phyloP scores from a whole-genome alignment of 1,284 basidiomycete genomes.

The Pseudozyma pruni region DNA sequence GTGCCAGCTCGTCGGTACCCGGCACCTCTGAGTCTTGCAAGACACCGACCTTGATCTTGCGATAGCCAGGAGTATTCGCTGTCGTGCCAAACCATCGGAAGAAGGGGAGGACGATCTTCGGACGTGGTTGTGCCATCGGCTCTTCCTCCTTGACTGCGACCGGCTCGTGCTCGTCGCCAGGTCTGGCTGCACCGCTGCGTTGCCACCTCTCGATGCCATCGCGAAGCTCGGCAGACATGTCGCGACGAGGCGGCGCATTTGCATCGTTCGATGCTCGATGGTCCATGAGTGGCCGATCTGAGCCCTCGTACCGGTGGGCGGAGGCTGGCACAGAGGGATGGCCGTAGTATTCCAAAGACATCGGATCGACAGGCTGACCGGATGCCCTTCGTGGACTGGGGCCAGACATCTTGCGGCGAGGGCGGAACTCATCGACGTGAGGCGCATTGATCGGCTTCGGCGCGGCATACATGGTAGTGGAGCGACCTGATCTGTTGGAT shows the following conservation, averaged over 20 bases:
- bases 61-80: conserved; percentile 61
- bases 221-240: conserved; percentile 40
- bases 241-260: conserved; percentile 5
- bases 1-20: conserved; percentile 36
- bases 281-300: conserved; percentile 8
- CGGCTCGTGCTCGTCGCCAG: conserved; percentile 21
- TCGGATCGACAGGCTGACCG: conserved; percentile 32
- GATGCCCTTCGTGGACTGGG: conserved; percentile 6
- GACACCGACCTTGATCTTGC: conserved; percentile 61
- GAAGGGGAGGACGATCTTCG: conserved; percentile 60
- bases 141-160: conserved; percentile 11
- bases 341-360: conserved; percentile 50
- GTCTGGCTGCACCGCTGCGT: conserved; percentile 26
- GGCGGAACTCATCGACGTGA: conserved; percentile 7
- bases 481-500: conserved; percentile 31
- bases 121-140: conserved; percentile 18
- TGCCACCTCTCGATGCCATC: conserved; percentile 51
- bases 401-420: conserved; percentile 27
- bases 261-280: conserved; percentile 8
- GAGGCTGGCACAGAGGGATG: conserved; percentile 29
- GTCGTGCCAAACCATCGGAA: conserved; percentile 63
- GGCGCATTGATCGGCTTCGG: conserved; percentile 17
- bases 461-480: conserved; percentile 24
- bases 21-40: conserved; percentile 49
- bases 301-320: conserved; percentile 14